Percentiles rank a stretch among this genome's conserved stretches.
phyloP scores from a whole-genome alignment of 306 rosid genomes.

The Urtica urens region DNA sequence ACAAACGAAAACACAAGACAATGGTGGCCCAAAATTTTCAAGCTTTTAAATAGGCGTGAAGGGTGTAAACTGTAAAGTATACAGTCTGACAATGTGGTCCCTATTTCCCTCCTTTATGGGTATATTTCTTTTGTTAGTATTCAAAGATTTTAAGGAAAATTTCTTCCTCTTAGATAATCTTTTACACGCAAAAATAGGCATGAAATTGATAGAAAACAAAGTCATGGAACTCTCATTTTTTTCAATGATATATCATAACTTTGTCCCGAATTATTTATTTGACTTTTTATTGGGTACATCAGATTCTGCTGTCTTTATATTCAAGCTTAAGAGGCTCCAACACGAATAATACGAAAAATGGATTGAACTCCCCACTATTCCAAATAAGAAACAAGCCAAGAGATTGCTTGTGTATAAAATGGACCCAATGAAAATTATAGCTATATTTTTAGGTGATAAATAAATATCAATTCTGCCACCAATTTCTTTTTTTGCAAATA shows the following conservation, averaged over 20 bases:
- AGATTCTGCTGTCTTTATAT: conserved; percentile 7
- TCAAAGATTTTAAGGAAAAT: conserved; percentile 1
- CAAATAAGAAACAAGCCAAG: neutral
- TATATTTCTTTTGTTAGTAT: conserved; percentile 16
- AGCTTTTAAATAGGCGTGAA: conserved; percentile 8
- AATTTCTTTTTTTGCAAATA: no score
- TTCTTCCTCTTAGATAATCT: neutral
- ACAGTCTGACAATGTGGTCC: conserved; percentile 36
- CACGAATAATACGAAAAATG: conserved; percentile 2
- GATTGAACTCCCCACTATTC: conserved; percentile 2
- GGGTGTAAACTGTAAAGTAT: conserved; percentile 17
- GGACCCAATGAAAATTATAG: neutral
- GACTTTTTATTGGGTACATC: conserved; percentile 14
- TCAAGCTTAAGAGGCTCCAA: conserved; percentile 5
- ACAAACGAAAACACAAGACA: no score
- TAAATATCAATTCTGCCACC: no score
- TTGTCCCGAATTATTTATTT: no score
- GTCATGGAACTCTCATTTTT: conserved; percentile 4
- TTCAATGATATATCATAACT: conserved; percentile 16
- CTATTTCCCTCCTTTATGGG: conserved; percentile 7
- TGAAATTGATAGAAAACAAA: conserved; percentile 16
- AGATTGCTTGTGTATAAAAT: neutral
- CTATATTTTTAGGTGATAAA: neutral
- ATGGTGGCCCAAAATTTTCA: conserved; percentile 32
- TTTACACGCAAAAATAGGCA: neutral